Conservation (phyloP, 129 eudicot genomes). For the Erigeron canadensis region DNA sequence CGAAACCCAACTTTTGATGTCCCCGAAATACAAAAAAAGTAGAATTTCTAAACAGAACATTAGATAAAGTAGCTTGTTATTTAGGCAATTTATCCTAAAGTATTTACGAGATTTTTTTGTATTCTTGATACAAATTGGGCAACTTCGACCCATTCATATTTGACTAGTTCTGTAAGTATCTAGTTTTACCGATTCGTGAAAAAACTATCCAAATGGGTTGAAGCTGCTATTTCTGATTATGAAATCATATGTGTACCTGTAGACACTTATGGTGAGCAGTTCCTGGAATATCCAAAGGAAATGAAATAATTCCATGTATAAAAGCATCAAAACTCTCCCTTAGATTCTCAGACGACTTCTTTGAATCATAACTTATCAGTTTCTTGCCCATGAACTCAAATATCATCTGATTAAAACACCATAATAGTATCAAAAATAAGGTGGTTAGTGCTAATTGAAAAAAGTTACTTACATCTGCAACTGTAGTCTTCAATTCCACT, state of each 20-base stretch:
- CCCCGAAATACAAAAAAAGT: too few species aligned
- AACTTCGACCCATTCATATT: too few species aligned
- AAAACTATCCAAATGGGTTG: too few species aligned
- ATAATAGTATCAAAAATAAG: neutral
- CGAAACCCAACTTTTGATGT: too few species aligned
- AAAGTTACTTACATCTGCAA: slow-evolving; percentile 53
- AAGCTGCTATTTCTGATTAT: neutral
- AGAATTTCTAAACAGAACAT: too few species aligned
- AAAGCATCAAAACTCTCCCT: slow-evolving; percentile 72
- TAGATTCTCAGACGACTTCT: slow-evolving; percentile 65
- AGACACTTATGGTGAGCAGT: slow-evolving; percentile 78
- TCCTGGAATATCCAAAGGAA: slow-evolving; percentile 78
- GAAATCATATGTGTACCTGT: slow-evolving; percentile 37
- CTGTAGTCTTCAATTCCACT: slow-evolving; percentile 60
- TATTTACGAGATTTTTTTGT: too few species aligned
- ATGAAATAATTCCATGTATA: slow-evolving; percentile 64
- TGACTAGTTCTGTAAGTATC: too few species aligned
- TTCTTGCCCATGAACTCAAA: slow-evolving; percentile 71
- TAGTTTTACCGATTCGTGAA: too few species aligned
- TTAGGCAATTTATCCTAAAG: too few species aligned
- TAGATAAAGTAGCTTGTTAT: too few species aligned
- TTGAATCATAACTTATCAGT: slow-evolving; percentile 70
- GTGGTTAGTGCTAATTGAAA: neutral
- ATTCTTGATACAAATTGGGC: too few species aligned
- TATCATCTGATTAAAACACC: slow-evolving; percentile 55